phyloP scores from a whole-genome alignment of 371 early-diverging fungal species.

The Mucor plumbeus region DNA sequence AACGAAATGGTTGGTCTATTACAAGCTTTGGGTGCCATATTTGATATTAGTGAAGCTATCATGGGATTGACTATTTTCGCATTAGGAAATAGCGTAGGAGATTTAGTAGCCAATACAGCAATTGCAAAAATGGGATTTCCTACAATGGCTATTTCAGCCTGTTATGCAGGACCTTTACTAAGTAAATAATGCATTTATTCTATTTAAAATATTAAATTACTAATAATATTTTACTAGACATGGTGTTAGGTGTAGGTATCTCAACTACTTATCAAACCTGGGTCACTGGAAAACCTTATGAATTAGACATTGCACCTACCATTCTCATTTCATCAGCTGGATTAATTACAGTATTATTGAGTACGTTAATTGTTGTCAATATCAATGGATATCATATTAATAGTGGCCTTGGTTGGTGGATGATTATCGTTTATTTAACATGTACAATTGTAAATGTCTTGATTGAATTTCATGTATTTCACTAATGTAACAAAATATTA shows the following conservation, averaged over 20 bases:
- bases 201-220: too few species aligned
- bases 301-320: conserved; percentile 58
- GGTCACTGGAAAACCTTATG: conserved; percentile 46
- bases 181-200: conserved; percentile 46
- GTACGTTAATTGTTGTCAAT: conserved; percentile 57
- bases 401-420: conserved; percentile 56
- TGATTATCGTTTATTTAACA: conserved; percentile 56
- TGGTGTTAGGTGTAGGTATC: conserved; percentile 81
- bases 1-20: conserved; percentile 83
- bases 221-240: conserved; percentile 42
- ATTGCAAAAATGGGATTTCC: conserved; percentile 87
- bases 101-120: conserved; percentile 84
- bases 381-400: conserved; percentile 56
- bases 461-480: conserved; percentile 46
- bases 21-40: conserved; percentile 76
- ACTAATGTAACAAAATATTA: not conserved
- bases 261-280: conserved; percentile 64
- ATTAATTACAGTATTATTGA: conserved; percentile 54
- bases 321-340: conserved; percentile 60
- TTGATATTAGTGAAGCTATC: conserved; percentile 79
- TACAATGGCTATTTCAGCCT: conserved; percentile 85
- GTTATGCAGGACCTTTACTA: conserved; percentile 84
- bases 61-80: conserved; percentile 87
- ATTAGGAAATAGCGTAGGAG: conserved; percentile 84
- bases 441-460: conserved; percentile 56